These are phyloP conservation scores for Phytophthora pini DNA, from an alignment of 352 stramenopile species.

Conservation along the genomic window DNA sequence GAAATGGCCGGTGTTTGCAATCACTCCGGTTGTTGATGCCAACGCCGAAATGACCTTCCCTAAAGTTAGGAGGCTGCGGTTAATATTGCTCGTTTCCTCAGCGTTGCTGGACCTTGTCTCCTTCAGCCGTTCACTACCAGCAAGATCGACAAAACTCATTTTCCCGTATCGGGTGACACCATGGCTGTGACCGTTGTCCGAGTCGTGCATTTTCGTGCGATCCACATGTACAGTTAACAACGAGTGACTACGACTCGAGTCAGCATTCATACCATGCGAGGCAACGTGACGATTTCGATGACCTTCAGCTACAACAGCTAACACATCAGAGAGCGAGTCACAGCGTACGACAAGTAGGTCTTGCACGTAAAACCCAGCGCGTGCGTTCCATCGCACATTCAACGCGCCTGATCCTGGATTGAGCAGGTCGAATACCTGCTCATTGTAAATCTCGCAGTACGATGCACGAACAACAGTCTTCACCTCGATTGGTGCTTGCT, in stretches of 20 bases:
- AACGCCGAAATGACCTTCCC: constrained; percentile 88
- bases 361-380: constrained; percentile 81
- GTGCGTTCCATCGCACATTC: constrained; percentile 79
- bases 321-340: constrained; percentile 72
- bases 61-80: constrained; percentile 82
- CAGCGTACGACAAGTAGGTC: constrained; percentile 79
- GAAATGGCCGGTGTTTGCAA: constrained; percentile 35
- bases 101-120: constrained; percentile 76
- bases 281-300: constrained; percentile 73
- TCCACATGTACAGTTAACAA: constrained; percentile 82
- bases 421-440: constrained; percentile 81
- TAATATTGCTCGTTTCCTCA: constrained; percentile 87
- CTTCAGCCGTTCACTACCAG: constrained; percentile 76
- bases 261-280: constrained; percentile 81
- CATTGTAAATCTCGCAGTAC: constrained; percentile 89
- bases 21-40: constrained; percentile 39
- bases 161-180: constrained; percentile 73
- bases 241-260: constrained; percentile 82
- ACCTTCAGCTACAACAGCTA: constrained; percentile 79
- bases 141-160: constrained; percentile 84
- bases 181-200: constrained; percentile 42
- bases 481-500: constrained; percentile 48
- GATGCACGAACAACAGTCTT: constrained; percentile 75
- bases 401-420: constrained; percentile 67
- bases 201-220: constrained; percentile 53